Evolutionary conservation across 2,329 filamentous ascomycete genomes (phyloP).

Genomic region (Microdochium paspali): DNA sequence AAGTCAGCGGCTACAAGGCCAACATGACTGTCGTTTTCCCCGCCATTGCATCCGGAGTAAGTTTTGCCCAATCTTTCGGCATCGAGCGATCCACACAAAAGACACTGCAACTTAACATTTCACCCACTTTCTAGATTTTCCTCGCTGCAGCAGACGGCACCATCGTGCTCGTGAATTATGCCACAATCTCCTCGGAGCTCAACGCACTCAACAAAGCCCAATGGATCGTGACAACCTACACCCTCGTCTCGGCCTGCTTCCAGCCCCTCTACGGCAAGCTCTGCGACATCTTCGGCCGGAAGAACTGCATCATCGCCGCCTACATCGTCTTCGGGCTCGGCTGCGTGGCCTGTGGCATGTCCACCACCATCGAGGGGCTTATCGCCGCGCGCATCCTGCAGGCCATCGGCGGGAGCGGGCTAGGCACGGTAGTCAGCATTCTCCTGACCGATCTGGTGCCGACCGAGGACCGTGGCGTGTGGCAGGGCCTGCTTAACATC

Average conservation of each 20-base stretch:
- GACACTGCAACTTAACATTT: too few relatives aligned
- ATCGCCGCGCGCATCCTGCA: constrained; percentile 6
- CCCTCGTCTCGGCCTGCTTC: constrained; percentile 26
- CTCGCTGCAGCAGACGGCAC: neutral
- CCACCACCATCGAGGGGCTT: neutral
- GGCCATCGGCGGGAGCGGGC: constrained; percentile 5
- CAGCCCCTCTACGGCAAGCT: constrained; percentile 31
- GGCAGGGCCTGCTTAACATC: constrained; percentile 56
- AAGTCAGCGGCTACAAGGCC: neutral
- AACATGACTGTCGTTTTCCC: neutral
- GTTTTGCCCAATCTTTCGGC: neutral
- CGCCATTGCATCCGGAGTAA: neutral
- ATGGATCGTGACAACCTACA: constrained; percentile 19
- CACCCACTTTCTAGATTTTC: neutral
- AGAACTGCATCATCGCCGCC: constrained; percentile 5
- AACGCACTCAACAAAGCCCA: neutral
- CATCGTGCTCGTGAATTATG: neutral
- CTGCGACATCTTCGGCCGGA: constrained; percentile 31
- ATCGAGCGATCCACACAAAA: too few relatives aligned
- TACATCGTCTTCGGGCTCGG: constrained; percentile 26
- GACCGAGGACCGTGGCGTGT: constrained; percentile 48
- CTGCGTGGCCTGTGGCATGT: constrained; percentile 10
- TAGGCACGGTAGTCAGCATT: constrained; percentile 38
- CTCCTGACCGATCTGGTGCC: constrained; percentile 50
- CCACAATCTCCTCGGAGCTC: constrained; percentile 1